A percentile compares a stretch with the other conserved stretches of the same genome.
These are phyloP conservation scores for Gynandropsis gynandra DNA, from an alignment of 345 rosid genomes.

Conservation along the genomic window DNA sequence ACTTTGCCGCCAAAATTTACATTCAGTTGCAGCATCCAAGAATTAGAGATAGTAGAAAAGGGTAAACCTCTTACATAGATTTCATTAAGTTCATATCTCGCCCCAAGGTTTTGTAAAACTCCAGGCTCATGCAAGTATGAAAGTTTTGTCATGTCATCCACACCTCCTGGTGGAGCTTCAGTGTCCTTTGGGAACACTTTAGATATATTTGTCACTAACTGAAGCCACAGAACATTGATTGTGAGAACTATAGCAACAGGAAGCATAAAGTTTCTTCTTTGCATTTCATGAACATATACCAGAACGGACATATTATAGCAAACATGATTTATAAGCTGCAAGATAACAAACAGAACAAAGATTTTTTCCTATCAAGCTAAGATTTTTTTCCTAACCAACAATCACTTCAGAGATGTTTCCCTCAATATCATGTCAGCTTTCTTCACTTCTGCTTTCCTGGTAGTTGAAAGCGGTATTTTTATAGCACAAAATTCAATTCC, in stretches of 20 bases:
- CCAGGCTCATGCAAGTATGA: slow-evolving; percentile 95
- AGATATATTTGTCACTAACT: slow-evolving; percentile 64
- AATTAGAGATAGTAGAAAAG: slow-evolving; percentile 6
- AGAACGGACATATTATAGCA: slow-evolving; percentile 2
- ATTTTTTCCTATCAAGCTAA: neutral
- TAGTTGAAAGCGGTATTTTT: too few relatives aligned
- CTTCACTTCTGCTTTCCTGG: neutral
- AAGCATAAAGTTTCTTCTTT: slow-evolving; percentile 1
- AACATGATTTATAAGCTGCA: neutral
- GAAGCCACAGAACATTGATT: slow-evolving; percentile 11
- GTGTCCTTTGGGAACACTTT: slow-evolving; percentile 71
- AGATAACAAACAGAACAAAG: slow-evolving; percentile 1
- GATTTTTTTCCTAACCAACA: slow-evolving; percentile 7
- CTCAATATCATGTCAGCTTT: slow-evolving; percentile 1
- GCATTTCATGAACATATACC: slow-evolving; percentile 2
- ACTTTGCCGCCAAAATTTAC: neutral
- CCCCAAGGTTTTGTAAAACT: slow-evolving; percentile 61
- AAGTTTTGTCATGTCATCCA: slow-evolving; percentile 93
- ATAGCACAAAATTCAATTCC: neutral
- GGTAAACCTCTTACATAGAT: slow-evolving; percentile 55
- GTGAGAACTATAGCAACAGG: slow-evolving; percentile 13
- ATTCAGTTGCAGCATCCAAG: slow-evolving; percentile 13
- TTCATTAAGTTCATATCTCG: slow-evolving; percentile 84
- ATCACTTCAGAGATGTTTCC: neutral
- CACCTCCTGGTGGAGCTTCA: slow-evolving; percentile 84